Percentiles rank a stretch among this genome's conserved stretches.
phyloP scores from a whole-genome alignment of 148 eudicot species.

The Bassia scoparia region DNA sequence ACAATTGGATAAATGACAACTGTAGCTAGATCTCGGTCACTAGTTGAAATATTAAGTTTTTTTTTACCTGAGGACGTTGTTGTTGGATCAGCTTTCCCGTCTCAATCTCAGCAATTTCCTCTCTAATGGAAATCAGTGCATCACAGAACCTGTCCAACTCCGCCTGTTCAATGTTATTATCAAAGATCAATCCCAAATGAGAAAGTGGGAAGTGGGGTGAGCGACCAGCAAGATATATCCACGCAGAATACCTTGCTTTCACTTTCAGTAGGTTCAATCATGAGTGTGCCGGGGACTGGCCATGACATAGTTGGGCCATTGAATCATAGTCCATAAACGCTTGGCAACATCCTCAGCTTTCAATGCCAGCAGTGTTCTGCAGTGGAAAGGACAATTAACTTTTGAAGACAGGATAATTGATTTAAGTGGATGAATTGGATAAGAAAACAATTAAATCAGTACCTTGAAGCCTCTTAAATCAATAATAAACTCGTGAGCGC shows the following conservation, averaged over 20 bases:
- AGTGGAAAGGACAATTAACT: constrained; percentile 26
- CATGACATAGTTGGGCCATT: constrained; percentile 99
- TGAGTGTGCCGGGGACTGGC: constrained; percentile 99
- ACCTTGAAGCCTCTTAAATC: constrained; percentile 97
- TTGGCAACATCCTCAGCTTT: constrained; percentile 97
- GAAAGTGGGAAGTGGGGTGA: not conserved
- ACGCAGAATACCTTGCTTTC: constrained; percentile 80
- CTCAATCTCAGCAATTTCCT: constrained; percentile 86
- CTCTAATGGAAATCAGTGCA: constrained; percentile 90
- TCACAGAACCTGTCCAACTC: constrained; percentile 95
- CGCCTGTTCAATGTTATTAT: constrained; percentile 46
- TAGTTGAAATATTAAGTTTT: not conserved
- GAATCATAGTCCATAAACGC: constrained; percentile 92
- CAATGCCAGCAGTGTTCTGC: constrained; percentile 89
- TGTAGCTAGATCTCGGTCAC: not conserved
- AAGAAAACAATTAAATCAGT: not conserved
- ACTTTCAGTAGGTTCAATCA: constrained; percentile 99
- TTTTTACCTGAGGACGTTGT: constrained; percentile 87
- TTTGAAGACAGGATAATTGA: constrained; percentile 4
- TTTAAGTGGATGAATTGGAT: not conserved
- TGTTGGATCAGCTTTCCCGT: constrained; percentile 76
- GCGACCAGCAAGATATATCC: not conserved
- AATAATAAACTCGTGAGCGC: constrained; percentile 89
- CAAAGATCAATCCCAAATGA: not conserved
- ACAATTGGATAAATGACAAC: too few species aligned